Evolutionary conservation across 129 eudicot species (phyloP), one percentile per base, ranked within the genome.

Genomic region (Artemisia tridentata): DNA sequence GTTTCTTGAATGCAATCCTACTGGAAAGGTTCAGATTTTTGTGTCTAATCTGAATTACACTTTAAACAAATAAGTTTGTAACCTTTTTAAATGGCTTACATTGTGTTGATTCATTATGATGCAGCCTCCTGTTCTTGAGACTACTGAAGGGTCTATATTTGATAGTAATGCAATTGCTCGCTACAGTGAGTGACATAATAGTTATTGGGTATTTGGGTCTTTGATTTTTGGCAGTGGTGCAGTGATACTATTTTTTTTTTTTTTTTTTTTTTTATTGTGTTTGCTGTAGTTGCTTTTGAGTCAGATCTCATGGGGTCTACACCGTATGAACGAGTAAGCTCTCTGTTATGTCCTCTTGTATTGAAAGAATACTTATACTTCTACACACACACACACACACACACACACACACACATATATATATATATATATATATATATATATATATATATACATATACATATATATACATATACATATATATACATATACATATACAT

Each of bases 81-180:
- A 64, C 16, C 43, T 25, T 5, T 5, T 64, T 29, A 29, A 29
- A 29, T 29, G 34, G 34, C 34, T 29, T 29, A 29, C 34, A 3
- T 29, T 29, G 34, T 29, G n/a, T 29, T 64, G 8, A 19, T 11
- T 15, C 20, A 4, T 5, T 50, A 5, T 46, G 27, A 5, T 63
- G 7, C 67, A 92, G 98, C 81, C 89, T 58, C 96, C 98, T 27
- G 95, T 93, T 31, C 75, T 93, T 58, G 90, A 87, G 79, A 93
- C 96, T 53, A 88, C 90, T 64, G 90, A 89, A 62, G 98, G 98
- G 16, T 63, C 92, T 19, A 16, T 93, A 0, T 89, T 87, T 57
- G 98, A 93, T 76, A 93, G 96, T 71, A 93, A 93, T 75, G 96
- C 96, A 41, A 93, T 93, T 68, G 96, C 92, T 8, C 90, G 98